Percentiles rank a stretch among this genome's conserved stretches.
phyloP scores from a whole-genome alignment of 139 green algal species.

The Chlorella vulgaris region DNA sequence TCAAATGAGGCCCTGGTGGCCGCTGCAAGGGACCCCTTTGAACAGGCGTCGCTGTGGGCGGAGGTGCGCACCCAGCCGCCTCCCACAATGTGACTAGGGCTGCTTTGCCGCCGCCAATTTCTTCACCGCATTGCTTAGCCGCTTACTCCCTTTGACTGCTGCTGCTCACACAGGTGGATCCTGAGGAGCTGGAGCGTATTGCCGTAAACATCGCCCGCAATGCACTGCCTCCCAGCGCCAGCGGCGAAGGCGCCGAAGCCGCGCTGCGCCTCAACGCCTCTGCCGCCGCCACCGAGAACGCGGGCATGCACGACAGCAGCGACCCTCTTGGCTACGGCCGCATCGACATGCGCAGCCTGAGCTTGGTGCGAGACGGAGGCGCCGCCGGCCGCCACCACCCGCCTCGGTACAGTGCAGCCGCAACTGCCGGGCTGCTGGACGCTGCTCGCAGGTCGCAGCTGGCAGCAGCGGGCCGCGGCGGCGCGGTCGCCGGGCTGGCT shows the following conservation, averaged over 20 bases:
- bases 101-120: not conserved
- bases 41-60: conserved; percentile 25
- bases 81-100: not conserved
- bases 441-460: not conserved
- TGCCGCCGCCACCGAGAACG: conserved; percentile 8
- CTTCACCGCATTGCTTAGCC: not conserved
- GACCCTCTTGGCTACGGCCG: conserved; percentile 60
- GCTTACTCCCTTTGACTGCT: not conserved
- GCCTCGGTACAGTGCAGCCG: not conserved
- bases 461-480: not conserved
- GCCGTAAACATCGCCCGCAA: conserved; percentile 37
- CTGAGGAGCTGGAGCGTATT: conserved; percentile 49
- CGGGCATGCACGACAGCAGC: conserved; percentile 28
- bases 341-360: conserved; percentile 46
- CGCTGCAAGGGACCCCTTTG: not conserved
- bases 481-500: not conserved
- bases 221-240: conserved; percentile 35
- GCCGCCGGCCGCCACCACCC: not conserved
- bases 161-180: conserved; percentile 18
- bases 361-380: conserved; percentile 12
- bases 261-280: not conserved
- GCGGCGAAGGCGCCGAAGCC: conserved; percentile 19
- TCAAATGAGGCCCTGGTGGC: not conserved
- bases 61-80: not conserved
- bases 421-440: not conserved